Conservation (phyloP, 148 eudicot genomes). For the Rhododendron griersonianum region DNA sequence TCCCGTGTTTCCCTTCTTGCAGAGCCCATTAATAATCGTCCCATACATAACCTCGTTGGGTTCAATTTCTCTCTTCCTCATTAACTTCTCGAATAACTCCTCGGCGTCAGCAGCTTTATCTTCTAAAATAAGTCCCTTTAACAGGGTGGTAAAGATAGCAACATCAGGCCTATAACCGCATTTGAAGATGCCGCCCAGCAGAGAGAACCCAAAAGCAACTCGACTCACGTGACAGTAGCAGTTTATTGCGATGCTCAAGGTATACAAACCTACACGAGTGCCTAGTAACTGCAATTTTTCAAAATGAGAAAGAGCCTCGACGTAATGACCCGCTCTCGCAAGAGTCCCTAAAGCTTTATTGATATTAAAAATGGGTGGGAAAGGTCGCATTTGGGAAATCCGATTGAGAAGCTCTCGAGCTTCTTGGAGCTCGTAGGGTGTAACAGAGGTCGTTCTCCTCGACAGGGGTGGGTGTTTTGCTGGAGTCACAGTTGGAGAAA, state of each 20-base stretch:
- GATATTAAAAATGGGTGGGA: neutral
- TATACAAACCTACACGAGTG: neutral
- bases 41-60: constrained; percentile 2
- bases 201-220: neutral
- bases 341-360: neutral
- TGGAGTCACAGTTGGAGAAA: too few relatives aligned
- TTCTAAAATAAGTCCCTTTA: neutral
- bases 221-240: neutral
- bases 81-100: neutral
- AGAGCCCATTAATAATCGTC: constrained; percentile 10
- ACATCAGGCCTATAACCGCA: neutral
- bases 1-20: constrained; percentile 8
- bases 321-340: neutral
- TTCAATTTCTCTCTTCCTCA: neutral
- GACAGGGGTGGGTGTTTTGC: too few relatives aligned
- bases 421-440: neutral
- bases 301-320: neutral
- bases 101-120: neutral
- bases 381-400: neutral
- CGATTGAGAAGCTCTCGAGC: neutral
- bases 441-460: too few relatives aligned
- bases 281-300: neutral
- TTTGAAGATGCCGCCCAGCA: neutral
- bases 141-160: neutral
- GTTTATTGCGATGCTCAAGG: neutral